Conservation (phyloP, 1,284 basidiomycete genomes). For the Blastosporella zonata region DNA sequence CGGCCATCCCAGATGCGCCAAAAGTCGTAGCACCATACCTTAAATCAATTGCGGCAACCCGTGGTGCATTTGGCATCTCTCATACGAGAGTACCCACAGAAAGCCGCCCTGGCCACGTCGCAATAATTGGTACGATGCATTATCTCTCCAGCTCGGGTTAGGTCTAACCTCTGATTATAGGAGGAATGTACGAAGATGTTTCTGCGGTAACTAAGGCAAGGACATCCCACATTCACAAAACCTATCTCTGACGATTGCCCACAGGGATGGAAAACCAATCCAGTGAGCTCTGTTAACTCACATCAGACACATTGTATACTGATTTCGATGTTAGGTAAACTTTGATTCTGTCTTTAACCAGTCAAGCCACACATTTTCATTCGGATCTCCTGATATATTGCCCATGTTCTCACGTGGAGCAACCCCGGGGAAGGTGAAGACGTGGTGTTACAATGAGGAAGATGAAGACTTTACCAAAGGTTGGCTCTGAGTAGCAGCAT, state of each 20-base stretch:
- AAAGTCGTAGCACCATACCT: constrained; percentile 77
- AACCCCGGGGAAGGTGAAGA: constrained; percentile 64
- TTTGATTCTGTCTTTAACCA: constrained; percentile 92
- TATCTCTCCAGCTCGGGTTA: constrained; percentile 13
- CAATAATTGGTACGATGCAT: constrained; percentile 65
- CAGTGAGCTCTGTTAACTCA: constrained; percentile 44
- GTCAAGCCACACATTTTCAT: constrained; percentile 76
- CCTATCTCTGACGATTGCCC: neutral
- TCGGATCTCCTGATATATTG: constrained; percentile 87
- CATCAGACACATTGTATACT: constrained; percentile 4
- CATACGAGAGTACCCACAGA: constrained; percentile 90
- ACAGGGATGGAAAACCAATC: constrained; percentile 89
- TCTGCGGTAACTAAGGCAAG: constrained; percentile 83
- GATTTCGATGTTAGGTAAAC: constrained; percentile 49
- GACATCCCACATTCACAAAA: neutral
- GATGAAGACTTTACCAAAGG: constrained; percentile 87
- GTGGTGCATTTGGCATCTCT: constrained; percentile 81
- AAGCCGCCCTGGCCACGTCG: constrained; percentile 86
- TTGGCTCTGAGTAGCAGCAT: constrained; percentile 20
- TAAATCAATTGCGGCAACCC: constrained; percentile 58
- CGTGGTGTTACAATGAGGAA: constrained; percentile 77
- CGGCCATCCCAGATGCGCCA: constrained; percentile 48
- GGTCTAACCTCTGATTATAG: constrained; percentile 29
- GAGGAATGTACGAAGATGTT: constrained; percentile 91
- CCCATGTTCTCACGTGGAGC: constrained; percentile 87